Percentiles rank a stretch among this genome's conserved stretches.
Conservation (phyloP, 352 stramenopile genomes). For the Pythium brachiatum region DNA sequence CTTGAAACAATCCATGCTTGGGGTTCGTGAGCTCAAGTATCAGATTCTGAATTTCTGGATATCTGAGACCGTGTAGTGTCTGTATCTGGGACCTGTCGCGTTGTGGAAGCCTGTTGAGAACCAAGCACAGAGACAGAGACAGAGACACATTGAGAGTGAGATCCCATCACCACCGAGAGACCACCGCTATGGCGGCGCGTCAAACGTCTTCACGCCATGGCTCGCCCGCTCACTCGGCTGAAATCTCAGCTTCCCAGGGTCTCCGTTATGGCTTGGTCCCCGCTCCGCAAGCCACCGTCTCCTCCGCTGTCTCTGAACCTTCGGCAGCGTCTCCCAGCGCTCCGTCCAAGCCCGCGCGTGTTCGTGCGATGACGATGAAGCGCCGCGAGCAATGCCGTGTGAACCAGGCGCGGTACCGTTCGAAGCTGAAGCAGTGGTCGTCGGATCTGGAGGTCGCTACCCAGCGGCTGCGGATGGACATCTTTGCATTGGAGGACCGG, state of each 20-base stretch:
- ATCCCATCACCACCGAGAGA: background rate
- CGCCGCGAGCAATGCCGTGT: constrained; percentile 33
- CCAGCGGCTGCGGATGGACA: background rate
- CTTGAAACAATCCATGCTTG: background rate
- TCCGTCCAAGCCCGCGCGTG: constrained; percentile 12
- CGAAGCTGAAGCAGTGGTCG: background rate
- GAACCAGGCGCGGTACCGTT: constrained; percentile 34
- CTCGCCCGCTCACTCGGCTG: background rate
- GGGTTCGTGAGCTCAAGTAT: background rate
- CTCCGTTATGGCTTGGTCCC: background rate
- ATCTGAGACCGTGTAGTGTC: background rate
- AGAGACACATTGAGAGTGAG: no score
- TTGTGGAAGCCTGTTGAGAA: background rate
- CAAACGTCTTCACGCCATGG: background rate
- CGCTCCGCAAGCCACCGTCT: background rate
- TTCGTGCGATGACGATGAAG: constrained; percentile 27
- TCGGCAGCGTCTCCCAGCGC: background rate
- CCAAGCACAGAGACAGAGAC: no score
- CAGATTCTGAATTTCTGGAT: background rate
- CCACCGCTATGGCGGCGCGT: background rate
- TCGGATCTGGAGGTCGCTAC: background rate
- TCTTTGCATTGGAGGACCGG: background rate
- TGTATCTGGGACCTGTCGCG: no score
- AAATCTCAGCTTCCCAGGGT: no score
- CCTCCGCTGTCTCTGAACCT: background rate